Evolutionary conservation across 352 stramenopile genomes (phyloP).

Genomic region (Phytophthora nicotianae): DNA sequence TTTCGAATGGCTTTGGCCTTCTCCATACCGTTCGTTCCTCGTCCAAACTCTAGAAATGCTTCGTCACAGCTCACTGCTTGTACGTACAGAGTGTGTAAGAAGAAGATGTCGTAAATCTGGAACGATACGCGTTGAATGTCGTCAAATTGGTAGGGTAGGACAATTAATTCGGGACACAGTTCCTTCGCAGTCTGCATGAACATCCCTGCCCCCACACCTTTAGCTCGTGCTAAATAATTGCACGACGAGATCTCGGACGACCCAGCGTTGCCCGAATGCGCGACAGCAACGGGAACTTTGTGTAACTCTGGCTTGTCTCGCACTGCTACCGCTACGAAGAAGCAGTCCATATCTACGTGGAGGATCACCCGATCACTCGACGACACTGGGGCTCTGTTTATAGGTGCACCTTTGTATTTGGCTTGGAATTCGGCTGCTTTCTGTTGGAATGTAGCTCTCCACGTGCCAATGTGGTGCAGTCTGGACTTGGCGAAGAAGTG

Average conservation of each 20-base stretch:
- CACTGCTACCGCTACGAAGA: slow-evolving; percentile 94
- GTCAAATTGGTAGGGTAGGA: slow-evolving; percentile 95
- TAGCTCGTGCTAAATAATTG: slow-evolving; percentile 94
- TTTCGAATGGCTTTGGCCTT: slow-evolving; percentile 76
- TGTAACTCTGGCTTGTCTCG: slow-evolving; percentile 75
- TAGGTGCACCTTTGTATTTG: slow-evolving; percentile 56
- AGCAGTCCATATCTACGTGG: slow-evolving; percentile 98
- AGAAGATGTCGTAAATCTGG: slow-evolving; percentile 93
- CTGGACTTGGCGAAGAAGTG: slow-evolving; percentile 88
- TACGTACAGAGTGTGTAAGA: slow-evolving; percentile 85
- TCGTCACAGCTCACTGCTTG: slow-evolving; percentile 97
- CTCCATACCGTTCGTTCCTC: slow-evolving; percentile 57
- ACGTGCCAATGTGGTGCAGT: slow-evolving; percentile 86
- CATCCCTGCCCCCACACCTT: slow-evolving; percentile 93
- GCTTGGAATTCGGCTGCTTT: slow-evolving; percentile 61
- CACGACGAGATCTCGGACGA: slow-evolving; percentile 94
- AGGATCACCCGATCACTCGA: slow-evolving; percentile 87
- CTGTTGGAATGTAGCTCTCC: slow-evolving; percentile 77
- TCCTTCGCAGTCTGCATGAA: slow-evolving; percentile 93
- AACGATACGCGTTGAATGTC: slow-evolving; percentile 90
- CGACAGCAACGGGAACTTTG: slow-evolving; percentile 90
- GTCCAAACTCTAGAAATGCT: slow-evolving; percentile 91
- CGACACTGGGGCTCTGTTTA: slow-evolving; percentile 38
- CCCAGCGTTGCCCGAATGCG: slow-evolving; percentile 79
- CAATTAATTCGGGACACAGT: slow-evolving; percentile 91